phyloP scores from a whole-genome alignment of 2,329 filamentous ascomycete genomes.

The Talaromyces sp. region DNA sequence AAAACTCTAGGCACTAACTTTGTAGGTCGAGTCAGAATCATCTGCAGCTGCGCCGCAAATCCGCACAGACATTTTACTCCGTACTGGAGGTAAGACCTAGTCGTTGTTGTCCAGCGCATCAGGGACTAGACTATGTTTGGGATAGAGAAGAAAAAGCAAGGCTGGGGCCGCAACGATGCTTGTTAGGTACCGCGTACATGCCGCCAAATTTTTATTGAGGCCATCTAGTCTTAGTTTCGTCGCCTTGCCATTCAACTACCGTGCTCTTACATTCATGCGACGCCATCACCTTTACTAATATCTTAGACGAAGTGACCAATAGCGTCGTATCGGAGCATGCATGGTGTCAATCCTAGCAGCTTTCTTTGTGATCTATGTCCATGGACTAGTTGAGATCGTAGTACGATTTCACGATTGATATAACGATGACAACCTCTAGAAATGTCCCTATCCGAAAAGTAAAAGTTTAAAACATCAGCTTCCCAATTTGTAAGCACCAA shows the following conservation, averaged over 20 bases:
- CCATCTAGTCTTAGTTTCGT: not conserved
- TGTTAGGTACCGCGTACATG: not conserved
- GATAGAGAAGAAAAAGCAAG: conserved; percentile 3
- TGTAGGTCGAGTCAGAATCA: conserved; percentile 1
- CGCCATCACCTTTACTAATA: not conserved
- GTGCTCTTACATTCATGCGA: not conserved
- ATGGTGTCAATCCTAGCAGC: not conserved
- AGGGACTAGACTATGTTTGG: not conserved
- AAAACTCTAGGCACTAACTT: not conserved
- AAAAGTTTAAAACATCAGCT: not conserved
- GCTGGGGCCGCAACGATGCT: not conserved
- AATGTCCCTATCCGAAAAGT: not conserved
- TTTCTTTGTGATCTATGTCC: not conserved
- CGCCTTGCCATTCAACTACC: not conserved
- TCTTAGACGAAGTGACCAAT: not conserved
- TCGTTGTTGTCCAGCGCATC: conserved; percentile 9
- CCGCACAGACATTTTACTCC: conserved; percentile 16
- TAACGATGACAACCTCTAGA: not conserved
- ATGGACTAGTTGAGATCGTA: not conserved
- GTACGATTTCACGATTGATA: not conserved
- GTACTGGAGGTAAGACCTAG: not conserved
- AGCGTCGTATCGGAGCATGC: not conserved
- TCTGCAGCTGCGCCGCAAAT: conserved; percentile 19
- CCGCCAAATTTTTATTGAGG: not conserved
- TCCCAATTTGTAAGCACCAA: not conserved